Evolutionary conservation across 2,329 filamentous ascomycete genomes (phyloP), one percentile per base, ranked within the genome.

Genomic region (Basipetospora sp.): DNA sequence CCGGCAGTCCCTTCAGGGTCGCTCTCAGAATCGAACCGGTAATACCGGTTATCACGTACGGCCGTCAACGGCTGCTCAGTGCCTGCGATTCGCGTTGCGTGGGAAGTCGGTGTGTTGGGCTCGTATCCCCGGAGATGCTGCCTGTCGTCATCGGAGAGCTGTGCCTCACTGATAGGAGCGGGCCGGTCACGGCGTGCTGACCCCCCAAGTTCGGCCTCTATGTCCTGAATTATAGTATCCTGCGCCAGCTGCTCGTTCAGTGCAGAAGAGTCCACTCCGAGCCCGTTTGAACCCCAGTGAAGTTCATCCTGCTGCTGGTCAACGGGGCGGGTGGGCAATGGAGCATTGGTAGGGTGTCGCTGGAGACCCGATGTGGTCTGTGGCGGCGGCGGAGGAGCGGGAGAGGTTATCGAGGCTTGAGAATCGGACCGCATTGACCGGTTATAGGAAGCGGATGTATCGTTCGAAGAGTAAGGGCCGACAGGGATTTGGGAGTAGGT

Each of bases 1-100:
- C 90, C 88, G 42, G 84, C 84, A 28, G 80, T 77, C 15, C 81
- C 88, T 55, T 94, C 88, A 0, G 81, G 76, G 51, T 96, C 88
- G 51, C 85, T 92, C 35, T 92, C 85, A 39, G 88, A 80, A 10
- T 67, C 68, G 17, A 38, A 27, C 5, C 28, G 36, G n/a, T 13
- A 32, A 8, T 28, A 38, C 6, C 68, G 62, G 26, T 66, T 9
- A 26, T 18, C 28, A 30, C 15, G 13, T 4, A 17, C 15, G 18
- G n/a, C 25, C 11, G 22, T 6, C 22, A 25, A 25, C 6, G 22
- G 22, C 11, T 25, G 22, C 6, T 30, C 11, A 15, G 11, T 20
- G 9, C 17, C 5, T 10, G 17, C 8, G 25, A 27, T 31, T 22
- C 13, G 20, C 27, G 31, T 14, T 13, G 22, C 36, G 9, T 39